phyloP scores from a whole-genome alignment of 306 rosid species.

The Ormosia emarginata region DNA sequence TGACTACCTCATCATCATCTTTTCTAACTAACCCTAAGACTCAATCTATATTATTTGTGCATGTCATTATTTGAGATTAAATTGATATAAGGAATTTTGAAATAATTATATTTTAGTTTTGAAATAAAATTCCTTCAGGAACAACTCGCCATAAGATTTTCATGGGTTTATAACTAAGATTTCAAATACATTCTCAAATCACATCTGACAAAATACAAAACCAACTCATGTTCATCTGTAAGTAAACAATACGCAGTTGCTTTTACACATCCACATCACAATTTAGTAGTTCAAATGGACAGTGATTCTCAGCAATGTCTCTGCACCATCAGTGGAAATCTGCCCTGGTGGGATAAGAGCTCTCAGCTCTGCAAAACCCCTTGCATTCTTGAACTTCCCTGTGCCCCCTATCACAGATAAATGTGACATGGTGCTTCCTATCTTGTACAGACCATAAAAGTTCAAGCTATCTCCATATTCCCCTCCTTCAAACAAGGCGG shows the following conservation, averaged over 20 bases:
- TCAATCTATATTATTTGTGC: too few species aligned
- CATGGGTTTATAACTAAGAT: neutral
- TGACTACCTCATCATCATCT: too few species aligned
- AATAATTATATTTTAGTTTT: too few species aligned
- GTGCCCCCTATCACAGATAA: conserved; percentile 71
- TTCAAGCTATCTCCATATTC: conserved; percentile 70
- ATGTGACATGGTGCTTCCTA: conserved; percentile 62
- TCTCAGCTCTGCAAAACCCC: conserved; percentile 61
- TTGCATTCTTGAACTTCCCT: conserved; percentile 66
- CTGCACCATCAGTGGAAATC: conserved; percentile 69
- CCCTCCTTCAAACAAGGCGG: conserved; percentile 74
- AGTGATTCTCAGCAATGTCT: conserved; percentile 61
- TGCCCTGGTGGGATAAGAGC: conserved; percentile 69
- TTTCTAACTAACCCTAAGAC: too few species aligned
- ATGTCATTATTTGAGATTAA: too few species aligned
- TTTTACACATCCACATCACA: neutral
- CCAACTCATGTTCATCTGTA: neutral
- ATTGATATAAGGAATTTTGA: too few species aligned
- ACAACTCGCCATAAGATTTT: neutral
- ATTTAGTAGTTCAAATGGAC: conserved; percentile 52
- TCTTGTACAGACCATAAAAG: conserved; percentile 61
- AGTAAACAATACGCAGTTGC: neutral
- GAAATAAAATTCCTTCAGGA: neutral
- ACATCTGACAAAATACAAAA: conserved; percentile 8
- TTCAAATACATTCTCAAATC: conserved; percentile 19